Conservation (phyloP, 306 rosid species). For the Sindora glabra region DNA sequence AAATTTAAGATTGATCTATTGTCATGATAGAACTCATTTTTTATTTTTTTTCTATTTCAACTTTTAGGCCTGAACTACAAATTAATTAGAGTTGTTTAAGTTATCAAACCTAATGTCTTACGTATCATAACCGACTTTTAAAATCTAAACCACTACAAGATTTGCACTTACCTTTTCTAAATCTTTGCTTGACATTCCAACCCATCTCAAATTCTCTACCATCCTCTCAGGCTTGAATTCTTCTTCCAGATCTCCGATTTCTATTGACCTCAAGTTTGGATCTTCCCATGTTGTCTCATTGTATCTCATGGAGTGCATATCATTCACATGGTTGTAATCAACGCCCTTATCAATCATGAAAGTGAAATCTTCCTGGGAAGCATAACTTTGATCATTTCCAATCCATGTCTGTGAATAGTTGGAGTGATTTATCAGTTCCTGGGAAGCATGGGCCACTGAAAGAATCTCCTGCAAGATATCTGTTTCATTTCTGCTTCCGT, state of each 20-base stretch:
- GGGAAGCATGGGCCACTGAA: constrained; percentile 76
- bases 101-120: too few relatives aligned
- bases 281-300: constrained; percentile 51
- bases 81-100: too few relatives aligned
- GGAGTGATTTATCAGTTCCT: constrained; percentile 47
- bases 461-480: constrained; percentile 84
- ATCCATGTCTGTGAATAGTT: constrained; percentile 27
- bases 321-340: constrained; percentile 18
- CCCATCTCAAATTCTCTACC: constrained; percentile 81
- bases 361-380: constrained; percentile 44
- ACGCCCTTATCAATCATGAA: constrained; percentile 46
- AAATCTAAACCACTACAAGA: too few relatives aligned
- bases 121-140: too few relatives aligned
- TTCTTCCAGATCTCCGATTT: constrained; percentile 42
- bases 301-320: constrained; percentile 29
- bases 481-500: constrained; percentile 27
- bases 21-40: too few relatives aligned
- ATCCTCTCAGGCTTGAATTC: constrained; percentile 42
- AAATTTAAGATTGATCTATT: too few relatives aligned
- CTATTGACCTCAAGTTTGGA: constrained; percentile 34
- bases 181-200: constrained; percentile 65
- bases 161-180: constrained; percentile 70
- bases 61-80: too few relatives aligned
- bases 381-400: constrained; percentile 33
- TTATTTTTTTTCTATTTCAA: too few relatives aligned